Evolutionary conservation across 2,329 filamentous ascomycete species (phyloP), one percentile per base, ranked within the genome.

Genomic region (Sporothrix luriei): DNA sequence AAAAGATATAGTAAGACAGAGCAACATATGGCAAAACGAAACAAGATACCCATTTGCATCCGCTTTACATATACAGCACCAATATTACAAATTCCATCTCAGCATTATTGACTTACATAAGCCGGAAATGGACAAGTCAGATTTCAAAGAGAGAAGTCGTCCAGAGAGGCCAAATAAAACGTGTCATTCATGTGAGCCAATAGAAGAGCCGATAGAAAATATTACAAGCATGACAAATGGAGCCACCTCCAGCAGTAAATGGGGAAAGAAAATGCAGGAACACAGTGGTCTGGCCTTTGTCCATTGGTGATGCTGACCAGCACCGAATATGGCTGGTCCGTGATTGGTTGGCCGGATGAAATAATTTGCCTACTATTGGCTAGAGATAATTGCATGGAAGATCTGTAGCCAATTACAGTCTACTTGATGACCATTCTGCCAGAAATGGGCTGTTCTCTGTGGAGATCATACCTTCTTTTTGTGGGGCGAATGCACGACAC

Each of bases 391-490:
- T 10, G 0, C 1, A 4, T 0, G 46, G 0, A 4, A 40, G 29
- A 70, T 70, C 70, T 69, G 10, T 14, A 54, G 46, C 71, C 71
- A 72, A 72, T 71, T 14, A 68, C 0, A 9, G 3, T 1, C 0
- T 1, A 13, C 14, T 4, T 70, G 68, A 72, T 72, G 70, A 72
- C 71, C 70, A 68, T 29, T 13, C 16, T 38, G 9, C 46, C 43
- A 3, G 49, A 51, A 46, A 67, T 69, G 68, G 68, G 24, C 71
- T 71, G 69, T 68, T 67, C 16, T 24, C 40, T 43, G 29, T 55
- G 54, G 65, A 43, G 66, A 66, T 70, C 69, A 64, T 69, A 10
- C 66, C 10, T n/a, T 62, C 55, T 66, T 68, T 40, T 21, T 46
- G 57, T 59, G 14, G 29, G 48, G 24, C 9, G 19, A 6, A 38